Conservation (phyloP, 2,329 filamentous ascomycete genomes). For the Teratosphaeria viscida region DNA sequence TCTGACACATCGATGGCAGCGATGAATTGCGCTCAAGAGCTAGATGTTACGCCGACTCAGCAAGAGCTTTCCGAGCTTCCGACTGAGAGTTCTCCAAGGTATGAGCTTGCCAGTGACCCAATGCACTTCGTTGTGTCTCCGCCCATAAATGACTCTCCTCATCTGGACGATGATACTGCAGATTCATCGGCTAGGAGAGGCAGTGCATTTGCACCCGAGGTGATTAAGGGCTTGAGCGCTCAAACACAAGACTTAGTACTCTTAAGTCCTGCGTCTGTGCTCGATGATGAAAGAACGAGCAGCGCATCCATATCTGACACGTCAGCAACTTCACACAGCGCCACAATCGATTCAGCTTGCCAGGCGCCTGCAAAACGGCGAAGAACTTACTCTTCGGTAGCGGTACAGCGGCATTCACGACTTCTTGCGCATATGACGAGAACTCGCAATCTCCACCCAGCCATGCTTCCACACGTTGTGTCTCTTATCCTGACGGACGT, state of each 20-base stretch:
- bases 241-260: constrained; percentile 9
- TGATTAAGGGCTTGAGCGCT: constrained; percentile 20
- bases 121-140: constrained; percentile 25
- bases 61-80: constrained; percentile 16
- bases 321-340: constrained; percentile 3
- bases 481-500: constrained; percentile 49
- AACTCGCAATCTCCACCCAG: constrained; percentile 39
- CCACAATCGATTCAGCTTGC: not conserved
- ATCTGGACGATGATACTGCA: not conserved
- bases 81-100: constrained; percentile 18
- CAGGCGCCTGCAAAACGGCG: constrained; percentile 5
- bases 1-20: constrained; percentile 16
- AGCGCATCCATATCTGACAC: not conserved
- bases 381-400: constrained; percentile 21
- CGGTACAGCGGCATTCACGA: constrained; percentile 18
- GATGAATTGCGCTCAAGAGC: constrained; percentile 15
- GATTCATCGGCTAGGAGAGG: constrained; percentile 27
- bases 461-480: constrained; percentile 43
- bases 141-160: constrained; percentile 24
- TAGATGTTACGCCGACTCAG: constrained; percentile 18
- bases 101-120: constrained; percentile 28
- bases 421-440: constrained; percentile 14
- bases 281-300: constrained; percentile 8
- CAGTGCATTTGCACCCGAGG: constrained; percentile 38
- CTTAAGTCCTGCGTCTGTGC: constrained; percentile 12